phyloP scores from a whole-genome alignment of 164 flowering plant species.

The Dillenia suffruticosa region DNA sequence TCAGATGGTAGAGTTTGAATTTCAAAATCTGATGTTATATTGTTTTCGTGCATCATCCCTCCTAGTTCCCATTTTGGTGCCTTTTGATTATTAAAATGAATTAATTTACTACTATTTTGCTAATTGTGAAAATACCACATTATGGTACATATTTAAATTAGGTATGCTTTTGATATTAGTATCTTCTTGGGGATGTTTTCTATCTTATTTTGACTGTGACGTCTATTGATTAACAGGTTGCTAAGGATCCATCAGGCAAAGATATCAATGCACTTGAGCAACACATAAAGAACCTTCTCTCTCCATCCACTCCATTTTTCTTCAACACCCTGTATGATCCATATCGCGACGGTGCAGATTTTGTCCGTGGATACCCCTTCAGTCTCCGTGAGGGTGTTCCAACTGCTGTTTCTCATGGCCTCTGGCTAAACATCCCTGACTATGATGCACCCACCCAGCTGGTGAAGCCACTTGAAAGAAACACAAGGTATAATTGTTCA shows the following conservation, averaged over 20 bases:
- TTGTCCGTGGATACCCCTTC: conserved; percentile 88
- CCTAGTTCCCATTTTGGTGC: too few relatives aligned
- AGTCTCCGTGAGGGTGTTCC: conserved; percentile 78
- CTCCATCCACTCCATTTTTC: conserved; percentile 77
- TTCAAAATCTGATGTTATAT: too few relatives aligned
- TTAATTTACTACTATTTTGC: too few relatives aligned
- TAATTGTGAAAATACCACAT: too few relatives aligned
- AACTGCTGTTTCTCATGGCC: conserved; percentile 81
- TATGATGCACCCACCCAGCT: conserved; percentile 90
- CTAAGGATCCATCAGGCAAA: conserved; percentile 68
- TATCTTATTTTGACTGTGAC: too few relatives aligned
- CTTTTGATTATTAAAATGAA: too few relatives aligned
- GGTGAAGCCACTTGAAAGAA: conserved; percentile 77
- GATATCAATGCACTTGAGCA: conserved; percentile 79
- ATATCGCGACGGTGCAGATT: conserved; percentile 73
- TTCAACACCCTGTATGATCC: conserved; percentile 88
- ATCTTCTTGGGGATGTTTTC: too few relatives aligned
- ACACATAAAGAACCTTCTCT: conserved; percentile 70
- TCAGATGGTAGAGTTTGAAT: too few relatives aligned
- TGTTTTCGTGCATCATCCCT: too few relatives aligned
- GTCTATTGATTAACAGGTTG: conserved; percentile 43
- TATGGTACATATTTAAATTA: too few relatives aligned
- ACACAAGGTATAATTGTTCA: conserved; percentile 41
- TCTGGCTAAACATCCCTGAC: conserved; percentile 83
- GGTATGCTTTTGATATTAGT: too few relatives aligned